These are phyloP conservation scores for Trichoderma oligosporum DNA, from an alignment of 2,329 filamentous ascomycete species.

Conservation along the genomic window DNA sequence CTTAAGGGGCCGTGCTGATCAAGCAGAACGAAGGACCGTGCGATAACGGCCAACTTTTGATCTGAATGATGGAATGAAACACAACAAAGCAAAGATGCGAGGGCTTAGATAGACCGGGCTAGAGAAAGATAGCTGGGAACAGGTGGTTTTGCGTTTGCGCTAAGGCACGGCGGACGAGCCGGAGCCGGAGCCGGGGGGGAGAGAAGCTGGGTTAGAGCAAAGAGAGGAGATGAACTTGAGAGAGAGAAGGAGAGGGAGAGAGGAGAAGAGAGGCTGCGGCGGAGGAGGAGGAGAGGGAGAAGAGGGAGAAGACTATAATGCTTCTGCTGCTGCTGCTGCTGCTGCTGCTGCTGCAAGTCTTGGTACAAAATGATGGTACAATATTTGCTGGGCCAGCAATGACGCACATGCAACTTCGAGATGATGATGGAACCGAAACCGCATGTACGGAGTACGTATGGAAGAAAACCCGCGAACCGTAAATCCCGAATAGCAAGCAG, in stretches of 20 bases:
- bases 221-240: background rate
- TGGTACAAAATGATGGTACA: background rate
- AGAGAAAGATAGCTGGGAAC: background rate
- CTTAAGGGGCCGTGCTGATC: background rate
- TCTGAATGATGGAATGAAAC: background rate
- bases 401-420: conserved; percentile 2
- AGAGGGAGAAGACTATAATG: too few species aligned
- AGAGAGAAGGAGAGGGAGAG: background rate
- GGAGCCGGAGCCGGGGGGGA: conserved; percentile 5
- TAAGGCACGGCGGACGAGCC: conserved; percentile 2
- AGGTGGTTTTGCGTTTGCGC: background rate
- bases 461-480: background rate
- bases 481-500: background rate
- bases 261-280: background rate
- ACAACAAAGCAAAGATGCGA: background rate
- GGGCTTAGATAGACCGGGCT: background rate
- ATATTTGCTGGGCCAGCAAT: background rate
- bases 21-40: background rate
- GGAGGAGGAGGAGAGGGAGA: background rate
- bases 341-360: too few species aligned
- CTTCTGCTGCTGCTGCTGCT: too few species aligned
- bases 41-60: conserved; percentile 1
- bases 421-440: too few species aligned
- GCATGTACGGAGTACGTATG: too few species aligned
- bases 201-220: too few species aligned